Evolutionary conservation across 371 early-diverging fungal species (phyloP).

Genomic region (Rhizopus arrhizus): DNA sequence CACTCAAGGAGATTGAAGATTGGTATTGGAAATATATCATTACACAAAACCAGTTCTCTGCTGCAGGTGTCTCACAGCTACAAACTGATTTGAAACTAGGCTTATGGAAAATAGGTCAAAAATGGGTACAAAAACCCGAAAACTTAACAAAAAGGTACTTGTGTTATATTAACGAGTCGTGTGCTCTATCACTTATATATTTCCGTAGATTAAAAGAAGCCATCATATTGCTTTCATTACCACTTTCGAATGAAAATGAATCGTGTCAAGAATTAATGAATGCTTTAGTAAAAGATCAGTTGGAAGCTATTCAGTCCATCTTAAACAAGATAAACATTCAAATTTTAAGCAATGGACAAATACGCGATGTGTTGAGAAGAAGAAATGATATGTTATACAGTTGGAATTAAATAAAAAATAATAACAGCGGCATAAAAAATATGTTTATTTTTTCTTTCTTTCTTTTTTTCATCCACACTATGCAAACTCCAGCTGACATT

Average conservation of each 20-base stretch:
- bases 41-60: constrained; percentile 60
- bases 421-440: neutral
- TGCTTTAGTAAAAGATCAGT: constrained; percentile 37
- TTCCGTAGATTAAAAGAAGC: constrained; percentile 48
- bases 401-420: constrained; percentile 29
- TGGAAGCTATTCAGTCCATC: constrained; percentile 24
- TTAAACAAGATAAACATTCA: constrained; percentile 45
- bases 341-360: constrained; percentile 35
- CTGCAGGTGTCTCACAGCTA: constrained; percentile 56
- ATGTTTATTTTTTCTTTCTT: constrained; percentile 2
- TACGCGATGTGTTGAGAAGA: constrained; percentile 49
- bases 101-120: constrained; percentile 54
- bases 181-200: neutral
- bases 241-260: constrained; percentile 32
- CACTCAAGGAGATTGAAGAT: constrained; percentile 62
- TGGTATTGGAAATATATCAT: constrained; percentile 65
- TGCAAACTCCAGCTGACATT: constrained; percentile 1
- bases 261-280: constrained; percentile 49
- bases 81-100: constrained; percentile 60
- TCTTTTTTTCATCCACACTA: neutral
- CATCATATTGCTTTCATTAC: constrained; percentile 41
- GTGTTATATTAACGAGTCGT: neutral
- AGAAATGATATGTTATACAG: constrained; percentile 42
- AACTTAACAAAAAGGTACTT: constrained; percentile 53
- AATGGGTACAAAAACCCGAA: constrained; percentile 60